phyloP scores from a whole-genome alignment of 2,329 filamentous ascomycete species.

The Penicillium sp. region DNA sequence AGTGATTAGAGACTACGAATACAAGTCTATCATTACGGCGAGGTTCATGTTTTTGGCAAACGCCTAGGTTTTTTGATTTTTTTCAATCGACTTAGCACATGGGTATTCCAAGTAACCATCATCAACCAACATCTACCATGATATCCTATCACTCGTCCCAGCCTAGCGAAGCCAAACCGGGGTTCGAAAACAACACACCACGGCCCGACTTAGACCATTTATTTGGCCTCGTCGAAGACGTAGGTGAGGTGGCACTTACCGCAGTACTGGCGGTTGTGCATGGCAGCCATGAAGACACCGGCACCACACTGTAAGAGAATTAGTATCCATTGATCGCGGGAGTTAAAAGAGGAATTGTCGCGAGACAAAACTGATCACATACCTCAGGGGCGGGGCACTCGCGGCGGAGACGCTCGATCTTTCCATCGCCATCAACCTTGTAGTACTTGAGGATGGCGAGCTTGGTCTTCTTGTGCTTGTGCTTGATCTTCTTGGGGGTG shows the following conservation, averaged over 20 bases:
- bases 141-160: conserved; percentile 14
- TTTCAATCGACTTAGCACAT: conserved; percentile 20
- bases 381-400: conserved; percentile 93
- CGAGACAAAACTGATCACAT: conserved; percentile 45
- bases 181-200: conserved; percentile 16
- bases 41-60: conserved; percentile 9
- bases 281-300: conserved; percentile 99
- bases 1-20: conserved; percentile 3
- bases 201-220: conserved; percentile 32
- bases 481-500: conserved; percentile 99
- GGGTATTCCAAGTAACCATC: conserved; percentile 9
- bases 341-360: neutral
- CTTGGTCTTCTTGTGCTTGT: conserved; percentile 99
- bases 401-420: conserved; percentile 98
- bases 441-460: conserved; percentile 99
- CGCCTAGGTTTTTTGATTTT: conserved; percentile 16
- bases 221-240: conserved; percentile 67
- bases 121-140: conserved; percentile 22
- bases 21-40: conserved; percentile 5
- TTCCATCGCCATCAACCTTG: conserved; percentile 99
- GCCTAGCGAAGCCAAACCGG: conserved; percentile 13
- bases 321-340: conserved; percentile 32
- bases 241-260: conserved; percentile 70
- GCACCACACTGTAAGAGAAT: conserved; percentile 75
- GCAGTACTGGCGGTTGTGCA: conserved; percentile 99